phyloP scores from a whole-genome alignment of 2,329 filamentous ascomycete species.

The Talaromyces marneffei region DNA sequence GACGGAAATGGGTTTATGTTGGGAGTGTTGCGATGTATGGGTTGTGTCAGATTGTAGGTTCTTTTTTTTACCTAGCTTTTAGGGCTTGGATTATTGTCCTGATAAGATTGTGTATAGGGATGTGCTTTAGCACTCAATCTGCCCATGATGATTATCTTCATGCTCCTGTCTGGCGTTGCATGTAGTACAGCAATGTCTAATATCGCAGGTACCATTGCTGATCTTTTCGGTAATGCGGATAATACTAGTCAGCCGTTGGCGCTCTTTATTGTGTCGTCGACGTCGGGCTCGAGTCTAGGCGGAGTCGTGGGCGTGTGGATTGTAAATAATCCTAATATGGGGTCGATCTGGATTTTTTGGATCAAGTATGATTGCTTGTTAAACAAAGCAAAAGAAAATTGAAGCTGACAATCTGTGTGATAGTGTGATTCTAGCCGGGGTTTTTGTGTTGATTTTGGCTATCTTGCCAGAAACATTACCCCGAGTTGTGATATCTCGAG shows the following conservation, averaged over 20 bases:
- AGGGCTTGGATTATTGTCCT: neutral
- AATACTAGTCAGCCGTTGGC: slow-evolving; percentile 41
- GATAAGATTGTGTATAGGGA: slow-evolving; percentile 15
- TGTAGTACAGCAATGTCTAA: slow-evolving; percentile 34
- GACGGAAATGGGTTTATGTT: slow-evolving; percentile 43
- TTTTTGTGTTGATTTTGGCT: neutral
- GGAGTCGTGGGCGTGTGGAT: slow-evolving; percentile 40
- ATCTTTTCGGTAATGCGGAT: slow-evolving; percentile 34
- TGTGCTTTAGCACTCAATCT: slow-evolving; percentile 32
- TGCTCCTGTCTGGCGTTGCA: slow-evolving; percentile 31
- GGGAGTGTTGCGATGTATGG: slow-evolving; percentile 31
- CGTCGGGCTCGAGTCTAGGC: slow-evolving; percentile 37
- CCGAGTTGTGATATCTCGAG: slow-evolving; percentile 4
- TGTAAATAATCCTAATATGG: slow-evolving; percentile 30
- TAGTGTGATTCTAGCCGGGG: slow-evolving; percentile 3
- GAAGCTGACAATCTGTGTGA: neutral
- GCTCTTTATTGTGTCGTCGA: slow-evolving; percentile 38
- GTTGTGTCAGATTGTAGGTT: slow-evolving; percentile 28
- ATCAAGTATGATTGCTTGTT: slow-evolving; percentile 25
- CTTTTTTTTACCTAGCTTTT: neutral
- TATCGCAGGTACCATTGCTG: slow-evolving; percentile 33
- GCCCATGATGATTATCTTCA: slow-evolving; percentile 37
- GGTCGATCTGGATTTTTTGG: slow-evolving; percentile 38
- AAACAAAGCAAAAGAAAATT: neutral
- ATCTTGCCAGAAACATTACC: slow-evolving; percentile 3